Evolutionary conservation across 73 alveolate genomes (phyloP).

Genomic region (Paramecium biaurelia): DNA sequence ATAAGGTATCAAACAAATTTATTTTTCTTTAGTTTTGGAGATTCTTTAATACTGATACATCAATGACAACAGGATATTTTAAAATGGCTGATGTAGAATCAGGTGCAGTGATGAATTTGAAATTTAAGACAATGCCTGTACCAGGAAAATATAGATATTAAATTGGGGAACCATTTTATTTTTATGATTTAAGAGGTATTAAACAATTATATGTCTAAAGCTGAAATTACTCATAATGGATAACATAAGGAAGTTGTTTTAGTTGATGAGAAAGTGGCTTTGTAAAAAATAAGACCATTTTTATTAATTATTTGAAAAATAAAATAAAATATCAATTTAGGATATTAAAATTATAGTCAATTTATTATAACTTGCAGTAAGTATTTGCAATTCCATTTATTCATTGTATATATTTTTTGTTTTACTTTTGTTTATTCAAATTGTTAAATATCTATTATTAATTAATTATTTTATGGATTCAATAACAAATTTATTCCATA

Average conservation of each 20-base stretch:
- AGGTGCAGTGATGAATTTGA: constrained; percentile 83
- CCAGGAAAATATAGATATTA: constrained; percentile 82
- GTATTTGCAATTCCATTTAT: background rate
- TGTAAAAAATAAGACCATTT: constrained; percentile 64
- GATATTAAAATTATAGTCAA: background rate
- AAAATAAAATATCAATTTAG: background rate
- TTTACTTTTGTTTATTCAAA: too few species aligned
- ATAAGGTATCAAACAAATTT: background rate
- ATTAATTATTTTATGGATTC: too few species aligned
- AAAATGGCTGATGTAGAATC: constrained; percentile 86
- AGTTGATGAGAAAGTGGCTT: constrained; percentile 54
- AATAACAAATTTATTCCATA: too few species aligned
- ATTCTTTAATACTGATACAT: constrained; percentile 82
- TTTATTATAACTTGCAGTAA: background rate
- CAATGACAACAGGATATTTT: constrained; percentile 81
- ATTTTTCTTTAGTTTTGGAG: constrained; percentile 57
- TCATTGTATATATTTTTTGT: too few species aligned
- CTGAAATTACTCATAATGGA: constrained; percentile 63
- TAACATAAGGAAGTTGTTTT: constrained; percentile 63
- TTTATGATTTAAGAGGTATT: constrained; percentile 73
- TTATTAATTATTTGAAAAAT: constrained; percentile 56
- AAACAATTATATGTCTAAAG: background rate
- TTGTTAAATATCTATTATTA: too few species aligned
- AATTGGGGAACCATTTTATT: constrained; percentile 82
- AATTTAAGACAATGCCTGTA: constrained; percentile 88